Percentiles rank a stretch among this genome's conserved stretches.
phyloP scores from a whole-genome alignment of 2,329 filamentous ascomycete genomes.

The Cadophora sp. region DNA sequence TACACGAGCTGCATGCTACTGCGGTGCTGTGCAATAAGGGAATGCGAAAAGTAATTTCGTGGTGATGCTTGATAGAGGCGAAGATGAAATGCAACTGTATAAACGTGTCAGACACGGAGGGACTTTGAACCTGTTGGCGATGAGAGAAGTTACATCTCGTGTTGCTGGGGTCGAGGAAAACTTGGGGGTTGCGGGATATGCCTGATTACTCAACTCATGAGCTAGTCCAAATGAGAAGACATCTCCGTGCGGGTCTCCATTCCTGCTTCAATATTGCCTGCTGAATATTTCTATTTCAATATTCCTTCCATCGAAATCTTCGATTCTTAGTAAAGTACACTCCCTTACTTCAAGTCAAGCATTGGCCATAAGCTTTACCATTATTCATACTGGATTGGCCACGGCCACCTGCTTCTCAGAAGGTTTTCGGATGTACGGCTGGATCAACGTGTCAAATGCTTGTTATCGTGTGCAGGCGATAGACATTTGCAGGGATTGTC shows the following conservation, averaged over 20 bases:
- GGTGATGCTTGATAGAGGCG: not conserved
- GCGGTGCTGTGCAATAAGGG: not conserved
- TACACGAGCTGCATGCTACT: not conserved
- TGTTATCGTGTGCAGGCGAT: not conserved
- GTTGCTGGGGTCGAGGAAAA: no score
- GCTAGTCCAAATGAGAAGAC: not conserved
- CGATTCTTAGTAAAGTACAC: no score
- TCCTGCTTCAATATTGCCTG: not conserved
- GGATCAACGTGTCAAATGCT: constrained; percentile 13
- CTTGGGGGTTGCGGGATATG: not conserved
- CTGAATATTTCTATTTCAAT: not conserved
- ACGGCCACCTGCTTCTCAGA: not conserved
- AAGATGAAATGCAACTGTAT: no score
- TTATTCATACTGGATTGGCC: no score
- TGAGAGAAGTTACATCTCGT: no score
- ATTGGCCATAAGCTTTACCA: no score
- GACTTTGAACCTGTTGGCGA: not conserved
- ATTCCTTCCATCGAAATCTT: no score
- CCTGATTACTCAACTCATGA: constrained; percentile 5
- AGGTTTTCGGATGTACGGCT: constrained; percentile 7
- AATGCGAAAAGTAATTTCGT: not conserved
- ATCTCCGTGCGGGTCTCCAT: constrained; percentile 1
- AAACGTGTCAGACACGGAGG: not conserved
- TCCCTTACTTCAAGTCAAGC: no score
- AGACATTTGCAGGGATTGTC: constrained; percentile 3